Evolutionary conservation across 257 asterid genomes (phyloP), one percentile per base, ranked within the genome.

Genomic region (Fraxinus pennsylvanica): DNA sequence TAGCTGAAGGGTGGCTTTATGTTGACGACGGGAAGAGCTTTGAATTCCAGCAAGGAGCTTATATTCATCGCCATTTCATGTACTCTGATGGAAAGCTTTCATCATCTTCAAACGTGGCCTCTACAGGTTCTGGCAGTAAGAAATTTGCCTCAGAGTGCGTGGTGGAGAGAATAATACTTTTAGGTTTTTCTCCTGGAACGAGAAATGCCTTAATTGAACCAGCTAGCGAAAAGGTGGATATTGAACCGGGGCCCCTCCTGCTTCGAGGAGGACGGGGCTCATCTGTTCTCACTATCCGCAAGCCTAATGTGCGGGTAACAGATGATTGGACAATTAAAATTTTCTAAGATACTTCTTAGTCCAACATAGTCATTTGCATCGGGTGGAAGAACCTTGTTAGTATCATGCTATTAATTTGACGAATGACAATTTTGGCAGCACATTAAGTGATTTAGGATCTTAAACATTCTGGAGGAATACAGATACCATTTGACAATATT

Each of bases 21-120:
- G 74, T 92, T 5, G 99, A 96, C 22, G 98, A 93, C 47, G 99
- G 97, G 78, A 96, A 88, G 90, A 96, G 98, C 94, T 95, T 91
- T 57, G 90, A 89, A 68, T 94, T 92, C 86, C 86, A 81, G 82
- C 76, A 81, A 54, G 96, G 96, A 32, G 90, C 92, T 57, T 92
- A 87, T 84, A 84, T 94, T 45, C 98, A 94, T 75, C 94, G 93
- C 45, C 92, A 71, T 70, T 90, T 94, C 75, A 84, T 87, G 78
- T 94, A 87, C 66, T 82, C 94, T 8, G 76, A 82, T 12, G 87
- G 93, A 47, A 88, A 70, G 85, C 96, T 94, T 67, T 81, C 91
- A 43, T 43, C 52, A 72, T 92, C 96, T 72, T 80, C 93, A 5
- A 90, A 82, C 59, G 19, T 78, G 73, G 90, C 85, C 15, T 78